phyloP scores from a whole-genome alignment of 768 basidiomycete genomes.

The Exsudoporus frostii region DNA sequence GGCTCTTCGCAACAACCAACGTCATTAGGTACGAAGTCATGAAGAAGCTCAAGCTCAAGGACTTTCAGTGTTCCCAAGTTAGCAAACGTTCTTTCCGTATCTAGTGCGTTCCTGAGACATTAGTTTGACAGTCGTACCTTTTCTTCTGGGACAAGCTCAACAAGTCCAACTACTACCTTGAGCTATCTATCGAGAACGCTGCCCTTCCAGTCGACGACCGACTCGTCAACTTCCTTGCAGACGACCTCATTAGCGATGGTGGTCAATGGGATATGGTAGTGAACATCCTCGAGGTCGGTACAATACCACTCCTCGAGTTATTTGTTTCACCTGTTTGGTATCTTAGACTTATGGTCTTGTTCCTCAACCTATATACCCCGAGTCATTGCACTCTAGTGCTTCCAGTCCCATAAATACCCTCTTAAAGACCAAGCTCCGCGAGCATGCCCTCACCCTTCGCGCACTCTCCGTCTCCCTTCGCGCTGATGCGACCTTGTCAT shows the following conservation, averaged over 20 bases:
- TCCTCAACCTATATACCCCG: constrained; percentile 79
- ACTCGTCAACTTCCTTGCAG: constrained; percentile 71
- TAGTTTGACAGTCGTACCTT: constrained; percentile 61
- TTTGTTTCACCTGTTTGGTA: constrained; percentile 29
- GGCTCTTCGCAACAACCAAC: constrained; percentile 93
- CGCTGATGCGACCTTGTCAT: constrained; percentile 40
- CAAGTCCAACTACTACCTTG: constrained; percentile 87
- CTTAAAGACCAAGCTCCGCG: constrained; percentile 87
- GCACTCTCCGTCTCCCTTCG: constrained; percentile 53
- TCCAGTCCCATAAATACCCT: constrained; percentile 72
- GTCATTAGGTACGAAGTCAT: constrained; percentile 79
- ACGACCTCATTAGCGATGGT: constrained; percentile 82
- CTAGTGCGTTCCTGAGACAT: constrained; percentile 2
- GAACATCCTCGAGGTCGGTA: constrained; percentile 56
- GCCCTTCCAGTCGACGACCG: constrained; percentile 81
- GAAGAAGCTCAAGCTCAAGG: constrained; percentile 79
- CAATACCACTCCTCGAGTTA: background rate
- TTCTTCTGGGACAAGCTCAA: constrained; percentile 98
- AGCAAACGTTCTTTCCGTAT: constrained; percentile 8
- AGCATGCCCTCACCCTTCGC: constrained; percentile 84
- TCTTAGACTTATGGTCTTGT: constrained; percentile 77
- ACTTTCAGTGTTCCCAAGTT: constrained; percentile 91
- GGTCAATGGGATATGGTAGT: constrained; percentile 95
- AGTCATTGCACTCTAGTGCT: constrained; percentile 78
- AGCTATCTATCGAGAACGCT: constrained; percentile 78